Conservation (phyloP, 2,329 filamentous ascomycete species). For the Coleophoma eucalyptorum region DNA sequence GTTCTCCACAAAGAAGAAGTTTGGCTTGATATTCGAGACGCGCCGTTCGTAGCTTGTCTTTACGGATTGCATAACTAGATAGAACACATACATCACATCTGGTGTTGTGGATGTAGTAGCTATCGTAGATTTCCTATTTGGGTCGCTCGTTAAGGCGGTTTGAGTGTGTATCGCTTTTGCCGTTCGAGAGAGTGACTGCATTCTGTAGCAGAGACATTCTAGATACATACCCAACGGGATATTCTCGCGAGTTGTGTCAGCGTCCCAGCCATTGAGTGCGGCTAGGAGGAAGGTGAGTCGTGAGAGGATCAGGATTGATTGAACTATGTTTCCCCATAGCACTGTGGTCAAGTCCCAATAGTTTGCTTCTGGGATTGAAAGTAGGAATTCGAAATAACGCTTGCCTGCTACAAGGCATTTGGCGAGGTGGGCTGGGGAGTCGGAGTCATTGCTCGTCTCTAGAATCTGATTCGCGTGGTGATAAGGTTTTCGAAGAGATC, state of each 20-base stretch:
- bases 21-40: slow-evolving; percentile 9
- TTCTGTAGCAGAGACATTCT: slow-evolving; percentile 21
- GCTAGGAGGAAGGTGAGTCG: slow-evolving; percentile 24
- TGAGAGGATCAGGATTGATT: slow-evolving; percentile 15
- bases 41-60: slow-evolving; percentile 19
- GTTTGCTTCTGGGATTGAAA: slow-evolving; percentile 15
- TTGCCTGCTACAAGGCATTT: slow-evolving; percentile 16
- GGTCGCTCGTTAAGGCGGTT: too few species aligned
- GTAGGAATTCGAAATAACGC: slow-evolving; percentile 19
- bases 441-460: not conserved
- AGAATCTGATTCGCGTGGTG: not conserved
- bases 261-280: slow-evolving; percentile 15
- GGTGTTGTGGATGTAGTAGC: not conserved
- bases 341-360: slow-evolving; percentile 15
- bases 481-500: slow-evolving; percentile 18
- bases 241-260: slow-evolving; percentile 14
- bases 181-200: slow-evolving; percentile 12
- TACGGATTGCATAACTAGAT: slow-evolving; percentile 17
- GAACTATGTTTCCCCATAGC: slow-evolving; percentile 17
- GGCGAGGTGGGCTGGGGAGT: slow-evolving; percentile 8
- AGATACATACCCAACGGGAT: slow-evolving; percentile 24
- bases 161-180: not conserved
- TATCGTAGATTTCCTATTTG: too few species aligned
- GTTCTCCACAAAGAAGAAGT: slow-evolving; percentile 8
- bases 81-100: slow-evolving; percentile 18